Percentiles rank a stretch among this genome's conserved stretches.
phyloP scores from a whole-genome alignment of 83 land plant genomes.

The Larix sibirica region DNA sequence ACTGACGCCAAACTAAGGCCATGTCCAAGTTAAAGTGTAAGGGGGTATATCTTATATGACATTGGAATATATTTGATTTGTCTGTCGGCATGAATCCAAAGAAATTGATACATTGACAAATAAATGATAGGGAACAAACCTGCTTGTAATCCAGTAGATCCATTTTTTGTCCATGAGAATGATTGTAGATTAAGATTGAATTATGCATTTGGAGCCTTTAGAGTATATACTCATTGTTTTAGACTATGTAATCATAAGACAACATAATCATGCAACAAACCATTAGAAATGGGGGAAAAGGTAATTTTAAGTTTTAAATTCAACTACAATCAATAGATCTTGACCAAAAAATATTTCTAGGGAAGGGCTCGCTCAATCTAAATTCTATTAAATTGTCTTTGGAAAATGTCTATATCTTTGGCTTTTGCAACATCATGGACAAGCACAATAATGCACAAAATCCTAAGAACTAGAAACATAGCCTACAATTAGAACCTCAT shows the following conservation, averaged over 20 bases:
- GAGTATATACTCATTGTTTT: background rate
- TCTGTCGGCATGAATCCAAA: background rate
- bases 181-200: no score
- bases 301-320: background rate
- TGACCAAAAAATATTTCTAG: background rate
- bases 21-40: background rate
- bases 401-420: no score
- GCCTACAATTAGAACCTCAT: no score
- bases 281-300: background rate
- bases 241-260: background rate
- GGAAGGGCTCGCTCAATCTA: no score
- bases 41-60: background rate
- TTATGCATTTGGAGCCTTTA: background rate
- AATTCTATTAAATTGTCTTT: no score
- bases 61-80: background rate
- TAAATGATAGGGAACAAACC: background rate
- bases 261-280: background rate
- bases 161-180: background rate
- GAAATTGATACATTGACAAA: background rate
- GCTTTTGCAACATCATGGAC: background rate
- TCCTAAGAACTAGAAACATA: background rate
- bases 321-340: background rate
- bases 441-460: background rate
- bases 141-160: background rate
- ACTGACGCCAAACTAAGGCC: background rate